Evolutionary conservation across 1,284 basidiomycete genomes (phyloP).

Genomic region (Ceratobasidium sp.): DNA sequence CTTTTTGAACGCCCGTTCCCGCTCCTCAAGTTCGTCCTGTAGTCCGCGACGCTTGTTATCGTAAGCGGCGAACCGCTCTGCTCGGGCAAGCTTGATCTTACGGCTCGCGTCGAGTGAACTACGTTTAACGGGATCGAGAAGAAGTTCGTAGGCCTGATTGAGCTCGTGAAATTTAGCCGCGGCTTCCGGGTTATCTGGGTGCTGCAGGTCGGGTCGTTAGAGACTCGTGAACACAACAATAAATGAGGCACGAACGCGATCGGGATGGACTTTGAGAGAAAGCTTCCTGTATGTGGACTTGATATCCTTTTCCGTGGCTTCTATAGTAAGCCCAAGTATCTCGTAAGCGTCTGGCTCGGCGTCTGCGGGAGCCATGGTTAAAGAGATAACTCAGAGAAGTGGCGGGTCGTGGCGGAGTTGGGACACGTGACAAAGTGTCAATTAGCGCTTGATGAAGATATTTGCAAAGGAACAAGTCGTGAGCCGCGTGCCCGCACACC

Average conservation of each 20-base stretch:
- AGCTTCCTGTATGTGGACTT: constrained; percentile 81
- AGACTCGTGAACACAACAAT: constrained; percentile 43
- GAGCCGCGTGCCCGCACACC: constrained; percentile 12
- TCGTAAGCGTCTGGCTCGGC: constrained; percentile 71
- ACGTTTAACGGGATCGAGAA: constrained; percentile 82
- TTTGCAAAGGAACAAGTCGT: background rate
- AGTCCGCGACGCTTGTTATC: constrained; percentile 80
- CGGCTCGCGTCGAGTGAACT: constrained; percentile 83
- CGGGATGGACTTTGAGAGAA: constrained; percentile 88
- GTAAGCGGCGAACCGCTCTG: constrained; percentile 74
- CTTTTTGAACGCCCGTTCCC: constrained; percentile 82
- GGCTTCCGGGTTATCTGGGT: constrained; percentile 79
- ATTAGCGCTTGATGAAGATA: constrained; percentile 3
- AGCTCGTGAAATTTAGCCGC: constrained; percentile 87
- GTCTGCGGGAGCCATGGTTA: constrained; percentile 46
- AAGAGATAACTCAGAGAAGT: constrained; percentile 33
- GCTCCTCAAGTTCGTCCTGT: constrained; percentile 83
- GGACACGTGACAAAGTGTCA: too few relatives aligned
- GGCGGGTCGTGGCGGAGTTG: background rate
- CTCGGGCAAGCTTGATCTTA: constrained; percentile 71
- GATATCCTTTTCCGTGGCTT: constrained; percentile 83
- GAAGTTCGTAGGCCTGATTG: constrained; percentile 82
- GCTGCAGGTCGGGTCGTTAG: constrained; percentile 55
- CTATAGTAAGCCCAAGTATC: constrained; percentile 67
- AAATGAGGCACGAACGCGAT: constrained; percentile 64